Conservation (phyloP, 257 asterid genomes). For the Nicotiana otophora region DNA sequence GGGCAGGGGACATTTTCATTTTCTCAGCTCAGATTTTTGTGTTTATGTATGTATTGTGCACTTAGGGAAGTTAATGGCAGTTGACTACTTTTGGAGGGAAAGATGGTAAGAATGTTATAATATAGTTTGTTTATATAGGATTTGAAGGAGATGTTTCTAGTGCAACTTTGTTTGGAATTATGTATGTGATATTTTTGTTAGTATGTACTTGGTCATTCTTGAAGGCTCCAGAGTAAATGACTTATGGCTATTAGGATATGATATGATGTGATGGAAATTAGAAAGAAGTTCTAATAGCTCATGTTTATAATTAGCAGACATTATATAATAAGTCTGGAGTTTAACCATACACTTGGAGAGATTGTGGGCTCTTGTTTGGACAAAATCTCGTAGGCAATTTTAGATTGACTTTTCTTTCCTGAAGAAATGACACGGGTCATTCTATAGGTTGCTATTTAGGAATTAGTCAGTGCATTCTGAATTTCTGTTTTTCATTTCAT, state of each 20-base stretch:
- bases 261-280: conserved; percentile 2
- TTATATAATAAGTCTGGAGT: background rate
- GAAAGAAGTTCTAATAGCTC: background rate
- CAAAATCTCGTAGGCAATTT: background rate
- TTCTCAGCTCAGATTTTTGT: background rate
- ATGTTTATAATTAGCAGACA: background rate
- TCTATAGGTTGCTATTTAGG: too few relatives aligned
- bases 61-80: conserved; percentile 5
- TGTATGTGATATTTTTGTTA: background rate
- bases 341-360: conserved; percentile 44
- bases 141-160: conserved; percentile 40
- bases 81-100: conserved; percentile 35
- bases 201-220: conserved; percentile 14
- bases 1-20: conserved; percentile 34
- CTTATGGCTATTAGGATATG: background rate
- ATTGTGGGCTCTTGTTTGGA: background rate
- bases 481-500: too few relatives aligned
- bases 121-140: conserved; percentile 15
- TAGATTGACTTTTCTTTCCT: background rate
- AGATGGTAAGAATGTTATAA: background rate
- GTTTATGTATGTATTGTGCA: background rate
- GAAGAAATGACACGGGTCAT: too few relatives aligned
- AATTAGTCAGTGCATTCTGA: too few relatives aligned
- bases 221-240: conserved; percentile 37
- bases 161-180: background rate